Base-by-base conservation (phyloP, 371 early-diverging fungal species). In the Actinomortierella ambigua region DNA sequence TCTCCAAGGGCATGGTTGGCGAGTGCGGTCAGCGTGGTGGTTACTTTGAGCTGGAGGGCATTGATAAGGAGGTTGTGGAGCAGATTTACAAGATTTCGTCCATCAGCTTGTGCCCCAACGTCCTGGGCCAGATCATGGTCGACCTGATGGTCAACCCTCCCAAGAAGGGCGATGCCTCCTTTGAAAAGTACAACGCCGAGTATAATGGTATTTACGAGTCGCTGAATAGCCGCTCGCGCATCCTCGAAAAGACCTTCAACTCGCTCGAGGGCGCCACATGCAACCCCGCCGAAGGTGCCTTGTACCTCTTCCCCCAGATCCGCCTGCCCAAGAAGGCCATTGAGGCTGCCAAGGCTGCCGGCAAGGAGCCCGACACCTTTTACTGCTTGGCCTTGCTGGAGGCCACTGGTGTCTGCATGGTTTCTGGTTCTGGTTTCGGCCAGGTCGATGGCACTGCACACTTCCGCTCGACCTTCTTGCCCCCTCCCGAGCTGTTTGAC, bases 11-110 rank as follows among this genome's bases (percentile, higher is more conserved):
- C 49, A 92, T 97, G 95, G 81, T 98, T 63, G 99, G 99, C 58
- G 99, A 98, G 76, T 98, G 99, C 68, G 99, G 99, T 47, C 91
- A 95, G 51, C 93, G 99, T 46, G 99, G 98, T 59, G 99, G 98
- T 3, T 98, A 95, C 81, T 93, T 96, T 83, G 99, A 98, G 81
- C 93, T 93, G 54, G 84, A 86, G 50, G 91, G 91, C 50, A 85
- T 97, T 62, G 91, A 93, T 75, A 68, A 81, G 4, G 68, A 78
- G 11, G 90, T 97, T 40, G 77, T 88, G 75, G 93, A 85, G 7
- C 87, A 96, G 65, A 77, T 98, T 40, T 94, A 97, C 81, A 98
- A 98, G 82, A 82, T 97, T 57, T 92, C 95, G 4, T 95, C 95
- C 41, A 88, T 98, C 50, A 85, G 87, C 27, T 82, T 98, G 52